These are phyloP conservation scores for Catenaria anguillulae DNA, from an alignment of 371 early-diverging fungal species.

Conservation along the genomic window DNA sequence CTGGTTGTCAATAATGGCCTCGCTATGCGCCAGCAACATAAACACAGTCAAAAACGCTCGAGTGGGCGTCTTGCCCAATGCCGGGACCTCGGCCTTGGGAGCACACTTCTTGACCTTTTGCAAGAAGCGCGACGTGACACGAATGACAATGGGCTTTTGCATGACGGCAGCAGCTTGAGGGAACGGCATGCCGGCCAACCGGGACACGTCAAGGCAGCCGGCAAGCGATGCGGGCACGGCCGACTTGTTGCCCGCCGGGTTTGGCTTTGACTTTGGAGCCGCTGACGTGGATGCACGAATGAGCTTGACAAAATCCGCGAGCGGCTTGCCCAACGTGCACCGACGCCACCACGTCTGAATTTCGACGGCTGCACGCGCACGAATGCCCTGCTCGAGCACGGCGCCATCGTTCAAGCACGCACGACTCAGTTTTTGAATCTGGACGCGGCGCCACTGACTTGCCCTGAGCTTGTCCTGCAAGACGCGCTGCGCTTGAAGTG, in stretches of 20 bases:
- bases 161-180: not conserved
- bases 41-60: slow-evolving; percentile 3
- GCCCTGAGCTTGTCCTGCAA: not conserved
- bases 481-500: not conserved
- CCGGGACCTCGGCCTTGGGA: not conserved
- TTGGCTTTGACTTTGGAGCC: not conserved
- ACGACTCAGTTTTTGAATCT: not conserved
- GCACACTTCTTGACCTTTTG: not conserved
- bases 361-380: not conserved
- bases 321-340: not conserved
- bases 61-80: slow-evolving; percentile 3
- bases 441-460: not conserved
- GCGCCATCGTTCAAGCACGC: not conserved
- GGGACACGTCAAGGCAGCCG: not conserved
- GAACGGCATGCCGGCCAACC: not conserved
- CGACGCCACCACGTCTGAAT: slow-evolving; percentile 3
- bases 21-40: not conserved
- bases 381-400: not conserved
- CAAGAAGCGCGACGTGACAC: not conserved
- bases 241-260: not conserved
- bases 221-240: not conserved
- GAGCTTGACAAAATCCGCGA: not conserved
- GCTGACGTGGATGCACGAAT: not conserved
- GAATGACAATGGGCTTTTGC: not conserved
- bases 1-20: not conserved